A percentile compares a stretch with the other conserved stretches of the same genome.
Conservation (phyloP, 2,329 filamentous ascomycete species). For the Niveomyces coronatus region DNA sequence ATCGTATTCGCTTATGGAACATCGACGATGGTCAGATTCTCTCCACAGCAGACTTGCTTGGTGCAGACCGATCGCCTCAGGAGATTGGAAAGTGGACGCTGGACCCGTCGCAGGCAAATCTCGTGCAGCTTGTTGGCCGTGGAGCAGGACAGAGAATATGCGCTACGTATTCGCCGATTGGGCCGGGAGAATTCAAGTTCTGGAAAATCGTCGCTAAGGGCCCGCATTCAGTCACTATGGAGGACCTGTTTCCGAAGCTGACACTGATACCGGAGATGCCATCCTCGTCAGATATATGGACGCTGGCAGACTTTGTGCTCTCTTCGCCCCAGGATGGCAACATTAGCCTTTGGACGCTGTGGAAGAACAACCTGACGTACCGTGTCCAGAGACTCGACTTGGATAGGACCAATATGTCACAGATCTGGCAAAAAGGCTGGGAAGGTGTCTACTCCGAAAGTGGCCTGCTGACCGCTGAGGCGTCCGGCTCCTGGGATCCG, state of each 20-base stretch:
- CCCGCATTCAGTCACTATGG: slow-evolving; percentile 52
- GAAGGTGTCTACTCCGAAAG: slow-evolving; percentile 54
- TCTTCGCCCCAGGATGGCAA: slow-evolving; percentile 42
- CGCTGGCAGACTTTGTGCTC: slow-evolving; percentile 64
- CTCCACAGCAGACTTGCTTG: slow-evolving; percentile 67
- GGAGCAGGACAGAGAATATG: slow-evolving; percentile 45
- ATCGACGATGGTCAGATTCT: slow-evolving; percentile 69
- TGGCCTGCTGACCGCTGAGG: slow-evolving; percentile 40
- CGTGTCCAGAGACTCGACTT: slow-evolving; percentile 65
- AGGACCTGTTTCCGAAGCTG: slow-evolving; percentile 57
- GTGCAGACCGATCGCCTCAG: slow-evolving; percentile 53
- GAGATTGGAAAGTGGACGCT: slow-evolving; percentile 66
- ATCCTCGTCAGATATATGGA: slow-evolving; percentile 69
- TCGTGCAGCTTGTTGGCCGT: slow-evolving; percentile 61
- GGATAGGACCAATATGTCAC: slow-evolving; percentile 50
- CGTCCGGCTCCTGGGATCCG: slow-evolving; percentile 52
- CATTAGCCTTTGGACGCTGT: slow-evolving; percentile 63
- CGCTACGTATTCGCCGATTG: slow-evolving; percentile 79
- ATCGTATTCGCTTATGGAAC: slow-evolving; percentile 85
- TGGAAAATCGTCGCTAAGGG: slow-evolving; percentile 65
- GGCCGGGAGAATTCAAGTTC: slow-evolving; percentile 87
- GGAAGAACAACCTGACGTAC: slow-evolving; percentile 77
- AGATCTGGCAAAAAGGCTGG: slow-evolving; percentile 62
- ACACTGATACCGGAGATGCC: slow-evolving; percentile 56
- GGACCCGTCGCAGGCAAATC: slow-evolving; percentile 65